These are phyloP conservation scores for Trichoderma simmonsii DNA, from an alignment of 2,329 filamentous ascomycete genomes.

Conservation along the genomic window DNA sequence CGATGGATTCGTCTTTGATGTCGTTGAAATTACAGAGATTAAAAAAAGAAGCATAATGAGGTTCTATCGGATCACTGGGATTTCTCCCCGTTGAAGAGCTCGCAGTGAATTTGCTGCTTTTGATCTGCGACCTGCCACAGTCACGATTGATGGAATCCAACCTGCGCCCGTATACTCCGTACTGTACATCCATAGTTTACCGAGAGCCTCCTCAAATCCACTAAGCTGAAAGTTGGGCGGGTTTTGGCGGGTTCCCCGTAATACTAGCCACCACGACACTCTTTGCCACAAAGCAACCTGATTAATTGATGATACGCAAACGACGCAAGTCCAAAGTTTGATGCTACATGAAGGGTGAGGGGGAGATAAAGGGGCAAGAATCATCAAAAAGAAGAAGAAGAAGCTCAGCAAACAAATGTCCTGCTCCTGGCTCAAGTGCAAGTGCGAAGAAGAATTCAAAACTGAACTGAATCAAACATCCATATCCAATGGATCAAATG, in stretches of 20 bases:
- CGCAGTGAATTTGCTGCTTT: background rate
- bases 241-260: constrained; percentile 17
- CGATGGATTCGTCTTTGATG: background rate
- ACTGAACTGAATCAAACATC: background rate
- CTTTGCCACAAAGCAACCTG: constrained; percentile 2
- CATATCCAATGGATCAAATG: background rate
- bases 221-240: constrained; percentile 14
- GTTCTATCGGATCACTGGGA: background rate
- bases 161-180: background rate
- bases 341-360: background rate
- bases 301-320: constrained; percentile 8
- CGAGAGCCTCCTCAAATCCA: constrained; percentile 4
- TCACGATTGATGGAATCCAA: background rate
- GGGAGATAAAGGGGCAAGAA: background rate
- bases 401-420: background rate
- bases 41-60: background rate
- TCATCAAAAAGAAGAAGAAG: background rate
- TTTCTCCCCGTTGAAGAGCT: background rate
- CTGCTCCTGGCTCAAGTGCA: background rate
- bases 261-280: background rate
- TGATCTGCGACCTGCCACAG: background rate
- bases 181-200: background rate
- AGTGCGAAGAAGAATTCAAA: background rate
- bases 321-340: constrained; percentile 8
- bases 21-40: background rate